Evolutionary conservation across 1,284 basidiomycete species (phyloP), one percentile per base, ranked within the genome.

Genomic region (Takashimella koratensis): DNA sequence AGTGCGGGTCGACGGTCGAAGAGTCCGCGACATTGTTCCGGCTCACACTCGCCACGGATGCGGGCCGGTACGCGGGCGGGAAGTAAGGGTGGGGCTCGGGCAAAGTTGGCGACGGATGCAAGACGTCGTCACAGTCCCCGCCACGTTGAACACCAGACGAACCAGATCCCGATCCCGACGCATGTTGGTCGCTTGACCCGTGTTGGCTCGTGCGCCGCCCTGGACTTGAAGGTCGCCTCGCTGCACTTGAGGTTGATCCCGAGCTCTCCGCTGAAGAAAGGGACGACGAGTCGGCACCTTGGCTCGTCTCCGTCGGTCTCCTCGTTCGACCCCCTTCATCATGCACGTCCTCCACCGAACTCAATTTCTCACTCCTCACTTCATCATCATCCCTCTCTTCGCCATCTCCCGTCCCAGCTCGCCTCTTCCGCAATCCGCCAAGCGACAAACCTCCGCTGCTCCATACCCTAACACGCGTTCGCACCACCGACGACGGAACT

Each of bases 21-120:
- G 52, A 21, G 43, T 20, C 39, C 16, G 40, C 43, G 19, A 4
- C 16, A 10, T 53, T 39, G 11, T 5, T 22, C 25, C 19, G 47
- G n/a, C n/a, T 23, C 21, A 64, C 21, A 11, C 65, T 60, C 13
- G 65, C 60, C 12, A 74, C 65, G 2, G 71, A 71, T 2, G 72
- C 72, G 2, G 72, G 72, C n/a, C 72, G 65, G 47, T 74, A 74
- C 1, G 72, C 72, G 0, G 72, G 72, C 3, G 70, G 70, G 56
- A 73, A 70, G 53, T 65, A 61, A 21, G 65, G 54, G 16, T 36
- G 30, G 16, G 30, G 30, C 10, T 36, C 30, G 8, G 30, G 30
- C 16, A 16, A 36, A 8, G 16, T 36, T 36, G 30, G 30, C 30
- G 30, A 36, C 16, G 30, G 16, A 36, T 8, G 16, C 10, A 36